Base-by-base conservation (phyloP, 169 alveolate genomes). In the Babesia sp. region DNA sequence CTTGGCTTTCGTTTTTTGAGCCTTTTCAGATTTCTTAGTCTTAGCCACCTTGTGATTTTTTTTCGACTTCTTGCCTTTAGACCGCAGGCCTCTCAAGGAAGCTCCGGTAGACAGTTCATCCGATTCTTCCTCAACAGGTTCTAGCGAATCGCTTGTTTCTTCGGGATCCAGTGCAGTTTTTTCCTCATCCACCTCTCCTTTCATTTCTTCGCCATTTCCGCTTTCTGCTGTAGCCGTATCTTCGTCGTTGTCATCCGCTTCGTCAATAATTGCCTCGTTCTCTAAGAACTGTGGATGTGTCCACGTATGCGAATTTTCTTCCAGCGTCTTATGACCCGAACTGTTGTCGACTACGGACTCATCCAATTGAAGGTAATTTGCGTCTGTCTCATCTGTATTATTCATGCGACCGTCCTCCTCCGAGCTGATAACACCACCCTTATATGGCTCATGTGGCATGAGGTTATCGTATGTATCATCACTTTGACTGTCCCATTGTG, bases 1-100 rank as follows among this genome's bases (percentile, higher is more conserved):
- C 72, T 50, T 48, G 7, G 81, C 46, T 16, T 46, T 60, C 28
- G 29, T 73, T 31, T 57, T 28, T 33, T 14, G 29, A 8, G 57
- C 71, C 36, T 46, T 76, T 41, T 78, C 68, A 16, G 72, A 31
- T 44, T 8, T 46, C 37, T 54, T 58, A 31, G n/a, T 22, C 9
- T 53, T 75, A 8, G 14, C 42, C 3, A 18, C 64, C 31, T 58
- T 63, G 16, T 59, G 26, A 24, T 16, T 29, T 46, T 33, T 48
- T 37, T 73, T 72, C 51, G 63, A 36, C 2, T 44, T 29, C 29
- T 34, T 36, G 56, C 61, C 46, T 48, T 44, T 37, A 22, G 71
- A 61, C 7, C 63, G 48, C 24, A 42, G 31, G 46, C 57, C 64
- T 59, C 72, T 41, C 36, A 16, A 50, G 14, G 53, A 0, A 18